A percentile compares a stretch with the other conserved stretches of the same genome.
Evolutionary conservation across 2,329 filamentous ascomycete species (phyloP).

Genomic region (Sarocladiaceae sp.): DNA sequence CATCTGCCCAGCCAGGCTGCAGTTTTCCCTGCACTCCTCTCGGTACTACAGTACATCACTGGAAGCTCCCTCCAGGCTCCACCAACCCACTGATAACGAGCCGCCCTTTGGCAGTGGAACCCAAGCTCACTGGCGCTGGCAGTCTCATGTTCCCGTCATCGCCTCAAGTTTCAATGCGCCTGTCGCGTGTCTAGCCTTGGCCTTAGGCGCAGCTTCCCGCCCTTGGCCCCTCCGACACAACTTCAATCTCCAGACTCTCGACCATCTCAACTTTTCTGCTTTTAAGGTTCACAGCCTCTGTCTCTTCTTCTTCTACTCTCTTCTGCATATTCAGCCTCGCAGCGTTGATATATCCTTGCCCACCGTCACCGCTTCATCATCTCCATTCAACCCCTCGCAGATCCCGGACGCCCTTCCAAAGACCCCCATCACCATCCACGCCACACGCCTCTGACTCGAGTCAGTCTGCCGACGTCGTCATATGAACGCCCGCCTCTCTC

Average conservation of each 20-base stretch:
- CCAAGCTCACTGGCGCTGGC: too few relatives aligned
- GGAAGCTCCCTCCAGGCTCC: too few relatives aligned
- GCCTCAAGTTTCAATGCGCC: too few relatives aligned
- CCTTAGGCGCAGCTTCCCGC: background rate
- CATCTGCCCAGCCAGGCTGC: background rate
- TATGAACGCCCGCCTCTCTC: background rate
- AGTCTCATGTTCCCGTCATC: too few relatives aligned
- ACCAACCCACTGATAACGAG: too few relatives aligned
- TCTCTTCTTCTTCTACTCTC: background rate
- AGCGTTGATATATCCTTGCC: too few relatives aligned
- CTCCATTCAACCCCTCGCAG: background rate
- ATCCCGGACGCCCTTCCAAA: background rate
- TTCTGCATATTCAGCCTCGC: background rate
- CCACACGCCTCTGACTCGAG: background rate
- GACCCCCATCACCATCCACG: background rate
- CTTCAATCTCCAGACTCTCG: background rate
- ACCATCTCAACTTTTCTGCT: background rate
- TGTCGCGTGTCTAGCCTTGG: too few relatives aligned
- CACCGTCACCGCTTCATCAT: too few relatives aligned
- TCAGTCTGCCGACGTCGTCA: background rate
- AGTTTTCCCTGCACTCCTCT: background rate
- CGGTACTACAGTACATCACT: background rate
- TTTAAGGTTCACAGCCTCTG: background rate
- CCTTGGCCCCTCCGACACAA: background rate
- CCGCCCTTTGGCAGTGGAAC: too few relatives aligned